Evolutionary conservation across 1,284 basidiomycete genomes (phyloP), one percentile per base, ranked within the genome.

Genomic region (Cronartium quercuum): DNA sequence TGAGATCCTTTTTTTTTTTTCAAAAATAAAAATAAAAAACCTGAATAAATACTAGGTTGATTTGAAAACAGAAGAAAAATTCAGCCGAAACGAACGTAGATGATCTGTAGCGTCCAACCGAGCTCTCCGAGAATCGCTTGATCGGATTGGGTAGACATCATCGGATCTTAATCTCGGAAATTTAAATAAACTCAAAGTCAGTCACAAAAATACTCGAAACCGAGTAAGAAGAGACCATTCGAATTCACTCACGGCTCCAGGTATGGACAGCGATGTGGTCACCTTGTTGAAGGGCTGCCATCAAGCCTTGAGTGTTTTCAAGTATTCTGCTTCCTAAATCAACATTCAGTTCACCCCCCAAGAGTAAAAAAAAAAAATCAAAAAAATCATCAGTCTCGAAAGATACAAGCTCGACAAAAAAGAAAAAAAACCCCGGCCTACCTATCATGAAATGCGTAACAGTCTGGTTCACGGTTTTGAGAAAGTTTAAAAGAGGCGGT

Each of bases 391-490:
- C 38, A n/a, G 10, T 18, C 63, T 65, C n/a, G 10, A 18, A 3
- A n/a, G 63, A 21, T 15, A 41, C 24, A 15, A 44, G 13, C 15
- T 15, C 24, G 18, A 24, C 29, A 82, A 91, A 90, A 64, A 85
- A 79, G 37, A 80, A 89, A n/a, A 29, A 42, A 24, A n/a, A 63
- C 29, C 24, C 41, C 29, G 90, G 88, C 40, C 84, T 78, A 40
- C 91, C 91, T 78, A 94, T 92, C 83, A 91, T 86, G 81, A 92
- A 93, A 81, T 92, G 91, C 1, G 91, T 93, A 1, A 87, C 86
- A 10, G 81, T 84, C 75, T 87, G 81, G 70, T 87, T 85, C 75
- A 91, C 85, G 18, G 83, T 69, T 76, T 84, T 77, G 66, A 92
- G 83, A 80, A 90, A 91, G 10, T 82, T 69, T 80, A 87, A 86